Base-by-base conservation (phyloP, 495 filamentous ascomycete genomes). In the Neurospora terricola region DNA sequence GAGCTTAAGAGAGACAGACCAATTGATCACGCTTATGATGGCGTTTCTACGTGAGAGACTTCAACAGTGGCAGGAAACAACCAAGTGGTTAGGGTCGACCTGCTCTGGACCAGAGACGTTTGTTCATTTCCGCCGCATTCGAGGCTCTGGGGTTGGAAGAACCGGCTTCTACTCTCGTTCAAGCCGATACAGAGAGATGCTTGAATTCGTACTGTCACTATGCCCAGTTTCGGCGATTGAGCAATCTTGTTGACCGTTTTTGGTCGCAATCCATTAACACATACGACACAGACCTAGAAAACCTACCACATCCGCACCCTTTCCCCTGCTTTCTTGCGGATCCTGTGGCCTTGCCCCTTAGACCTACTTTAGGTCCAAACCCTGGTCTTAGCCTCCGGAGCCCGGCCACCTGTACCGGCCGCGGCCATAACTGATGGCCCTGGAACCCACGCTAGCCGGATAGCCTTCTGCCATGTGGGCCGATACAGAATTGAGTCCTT, bases 391-490 rank as follows among this genome's bases (percentile, higher is more conserved):
- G 42, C 34, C 68, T 23, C 70, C 73, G 23, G 23, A 70, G 30
- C 12, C 9, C 69, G 62, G 36, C 70, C 72, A 48, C 72, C 45
- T 69, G 76, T 59, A 72, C 59, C 72, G 77, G 74, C 69, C 76
- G 76, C 73, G 74, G 73, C 78, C 76, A 76, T 66, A 66, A 34
- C 1, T 66, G 54, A 66, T 4, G 54, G 54, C 54, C 45, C 39
- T 69, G 48, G 74, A 77, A 71, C 75, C 72, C 71, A 78, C 75
- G 70, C 77, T 74, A 80, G 77, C 78, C 77, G 45, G 70, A 76
- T 75, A 72, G 75, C 71, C 73, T 79, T 77, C 66, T 77, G 73
- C 73, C 74, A 79, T 77, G 77, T 81, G 78, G 80, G 75, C 76
- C 76, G 73, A 73, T 74, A 73, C 76, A 77, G 73, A 76, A 75